Conservation (phyloP, 192 early-diverging fungal genomes). For the Backusella circina region DNA sequence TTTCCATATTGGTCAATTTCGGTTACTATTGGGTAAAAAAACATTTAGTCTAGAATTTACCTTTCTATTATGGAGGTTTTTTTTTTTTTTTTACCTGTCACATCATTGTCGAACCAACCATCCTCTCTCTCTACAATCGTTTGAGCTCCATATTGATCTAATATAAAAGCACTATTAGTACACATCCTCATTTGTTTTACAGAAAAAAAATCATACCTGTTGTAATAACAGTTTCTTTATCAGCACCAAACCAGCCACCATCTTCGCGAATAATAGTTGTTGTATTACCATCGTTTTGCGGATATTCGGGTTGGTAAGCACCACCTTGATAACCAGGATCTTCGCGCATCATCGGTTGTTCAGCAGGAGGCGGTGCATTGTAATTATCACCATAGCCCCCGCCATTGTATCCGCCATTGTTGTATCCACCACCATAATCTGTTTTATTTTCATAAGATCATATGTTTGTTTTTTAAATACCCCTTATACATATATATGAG, state of each 20-base stretch:
- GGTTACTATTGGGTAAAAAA: conserved; percentile 10
- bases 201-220: conserved; percentile 12
- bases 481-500: not conserved
- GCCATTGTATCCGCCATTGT: not conserved
- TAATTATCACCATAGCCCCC: not conserved
- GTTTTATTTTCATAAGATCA: not conserved
- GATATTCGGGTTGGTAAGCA: not conserved
- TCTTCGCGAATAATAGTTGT: conserved; percentile 32
- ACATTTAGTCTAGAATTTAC: not conserved
- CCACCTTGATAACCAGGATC: conserved; percentile 14
- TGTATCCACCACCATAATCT: conserved; percentile 1
- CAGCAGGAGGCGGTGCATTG: not conserved
- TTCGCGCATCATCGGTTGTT: not conserved
- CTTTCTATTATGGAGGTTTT: not conserved
- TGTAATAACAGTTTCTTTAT: conserved; percentile 20
- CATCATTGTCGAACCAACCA: conserved; percentile 28
- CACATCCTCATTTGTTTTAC: not conserved
- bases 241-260: conserved; percentile 25
- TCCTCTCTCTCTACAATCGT: conserved; percentile 21
- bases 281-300: conserved; percentile 3
- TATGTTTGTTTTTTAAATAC: not conserved
- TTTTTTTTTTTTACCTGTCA: conserved; percentile 16
- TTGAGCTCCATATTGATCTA: conserved; percentile 31
- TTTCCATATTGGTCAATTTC: conserved; percentile 28
- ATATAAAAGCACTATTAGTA: not conserved